Evolutionary conservation across 345 rosid species (phyloP).

Genomic region (Dovyalis caffra): DNA sequence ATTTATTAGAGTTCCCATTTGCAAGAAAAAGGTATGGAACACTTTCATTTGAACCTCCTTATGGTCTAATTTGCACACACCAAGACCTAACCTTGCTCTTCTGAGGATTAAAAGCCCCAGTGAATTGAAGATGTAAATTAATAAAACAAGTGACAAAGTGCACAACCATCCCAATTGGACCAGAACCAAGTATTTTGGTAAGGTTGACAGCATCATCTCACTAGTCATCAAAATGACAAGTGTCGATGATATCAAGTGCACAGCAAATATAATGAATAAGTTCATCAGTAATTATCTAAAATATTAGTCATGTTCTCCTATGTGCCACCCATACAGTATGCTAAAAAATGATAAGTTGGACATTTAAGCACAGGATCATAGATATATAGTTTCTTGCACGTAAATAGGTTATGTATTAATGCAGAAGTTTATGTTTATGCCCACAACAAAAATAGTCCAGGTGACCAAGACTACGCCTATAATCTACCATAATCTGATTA

Average conservation of each 20-base stretch:
- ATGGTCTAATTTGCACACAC: neutral
- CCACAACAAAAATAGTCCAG: neutral
- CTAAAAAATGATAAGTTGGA: neutral
- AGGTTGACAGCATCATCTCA: too few species aligned
- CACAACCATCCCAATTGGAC: too few species aligned
- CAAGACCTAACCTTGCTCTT: neutral
- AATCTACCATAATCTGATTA: neutral
- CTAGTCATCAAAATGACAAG: too few species aligned
- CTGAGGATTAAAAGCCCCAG: neutral
- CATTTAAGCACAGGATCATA: neutral
- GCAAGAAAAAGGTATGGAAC: neutral
- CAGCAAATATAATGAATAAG: neutral
- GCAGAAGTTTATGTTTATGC: neutral
- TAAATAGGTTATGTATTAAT: neutral
- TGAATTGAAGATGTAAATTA: neutral
- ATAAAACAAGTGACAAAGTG: neutral
- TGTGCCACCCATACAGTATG: neutral
- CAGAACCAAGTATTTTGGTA: neutral
- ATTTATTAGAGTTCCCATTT: neutral
- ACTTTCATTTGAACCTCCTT: neutral
- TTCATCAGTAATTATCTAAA: neutral
- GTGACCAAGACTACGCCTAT: neutral
- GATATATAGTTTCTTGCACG: neutral
- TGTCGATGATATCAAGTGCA: too few species aligned
- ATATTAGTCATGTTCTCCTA: neutral